Evolutionary conservation across 768 basidiomycete species (phyloP), one percentile per base, ranked within the genome.

Genomic region (Dioszegia crocea): DNA sequence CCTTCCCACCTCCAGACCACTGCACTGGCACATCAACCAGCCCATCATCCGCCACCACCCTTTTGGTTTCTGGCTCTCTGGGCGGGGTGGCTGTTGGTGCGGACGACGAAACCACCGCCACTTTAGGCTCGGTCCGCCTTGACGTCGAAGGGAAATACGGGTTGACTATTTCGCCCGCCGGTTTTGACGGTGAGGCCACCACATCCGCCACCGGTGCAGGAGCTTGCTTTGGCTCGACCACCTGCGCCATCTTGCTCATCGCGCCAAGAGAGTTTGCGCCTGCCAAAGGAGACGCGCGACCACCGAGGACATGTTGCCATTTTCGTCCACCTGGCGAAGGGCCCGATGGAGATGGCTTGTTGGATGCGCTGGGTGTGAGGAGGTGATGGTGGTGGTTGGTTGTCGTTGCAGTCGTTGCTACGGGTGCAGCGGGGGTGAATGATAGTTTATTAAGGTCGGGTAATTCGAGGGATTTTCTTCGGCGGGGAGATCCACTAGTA

Each of bases 1-100:
- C 65, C 59, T 74, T 77, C 4, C 76, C 78, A 2, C 74, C 76
- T 43, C 76, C 77, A 17, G 69, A 68, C 79, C 79, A 79, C 21
- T 73, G 76, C 12, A 78, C 64, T 12, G 74, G 68, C 4, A 77
- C 75, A 47, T 67, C 66, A 9, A 77, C 75, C 57, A 73, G 46
- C 12, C 69, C 67, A 50, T 66, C 65, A 16, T 56, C 59, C 23
- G 31, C 44, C 44, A 33, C 44, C 4, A 11, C 51, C 26, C 21
- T 3, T 33, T 59, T 48, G 59, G 48, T 27, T 56, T 45, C 26
- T n/a, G 51, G 55, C 19, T 56, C 52, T 36, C 44, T 41, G 27
- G 61, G 44, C 6, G 68, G 64, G 6, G 71, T 63, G 6, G 60
- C 61, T 8, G 59, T 30, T 31, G 58, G 45, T 19, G 61, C 48